These are phyloP conservation scores for Micractinium sp. DNA, from an alignment of 139 green algal genomes.

Conservation along the genomic window DNA sequence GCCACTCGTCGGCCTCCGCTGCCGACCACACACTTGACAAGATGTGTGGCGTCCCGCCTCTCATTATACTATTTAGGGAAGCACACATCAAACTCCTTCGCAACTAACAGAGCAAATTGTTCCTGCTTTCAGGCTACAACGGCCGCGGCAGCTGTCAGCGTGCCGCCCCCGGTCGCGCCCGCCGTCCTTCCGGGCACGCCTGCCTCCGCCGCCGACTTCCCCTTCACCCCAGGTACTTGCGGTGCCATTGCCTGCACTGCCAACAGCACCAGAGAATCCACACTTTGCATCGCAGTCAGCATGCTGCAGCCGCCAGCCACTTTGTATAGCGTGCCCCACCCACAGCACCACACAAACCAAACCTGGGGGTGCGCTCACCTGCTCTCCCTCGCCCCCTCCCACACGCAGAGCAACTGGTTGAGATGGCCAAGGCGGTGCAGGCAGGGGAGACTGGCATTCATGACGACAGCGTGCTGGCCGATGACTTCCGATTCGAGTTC, in stretches of 20 bases:
- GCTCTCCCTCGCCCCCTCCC: background rate
- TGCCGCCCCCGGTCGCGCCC: background rate
- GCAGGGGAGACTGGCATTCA: constrained; percentile 38
- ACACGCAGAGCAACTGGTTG: constrained; percentile 47
- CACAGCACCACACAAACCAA: too few species aligned
- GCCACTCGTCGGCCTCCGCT: background rate
- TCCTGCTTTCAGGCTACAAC: constrained; percentile 1
- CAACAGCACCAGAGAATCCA: too few species aligned
- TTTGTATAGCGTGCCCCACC: too few species aligned
- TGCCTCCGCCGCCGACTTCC: constrained; percentile 31
- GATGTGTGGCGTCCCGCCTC: background rate
- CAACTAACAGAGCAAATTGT: too few species aligned
- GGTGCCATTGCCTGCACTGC: too few species aligned
- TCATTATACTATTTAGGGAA: background rate
- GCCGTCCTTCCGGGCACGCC: constrained; percentile 35
- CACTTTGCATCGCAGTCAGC: too few species aligned
- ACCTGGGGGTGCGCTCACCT: too few species aligned
- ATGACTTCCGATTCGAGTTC: constrained; percentile 64
- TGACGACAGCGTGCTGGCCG: constrained; percentile 43
- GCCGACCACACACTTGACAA: background rate
- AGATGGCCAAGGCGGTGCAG: constrained; percentile 49
- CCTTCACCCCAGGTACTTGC: constrained; percentile 28
- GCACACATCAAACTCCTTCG: background rate
- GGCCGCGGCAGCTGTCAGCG: background rate
- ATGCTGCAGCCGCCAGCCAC: too few species aligned